Conservation (phyloP, 139 green algal genomes). For the Coelastrella sp. region DNA sequence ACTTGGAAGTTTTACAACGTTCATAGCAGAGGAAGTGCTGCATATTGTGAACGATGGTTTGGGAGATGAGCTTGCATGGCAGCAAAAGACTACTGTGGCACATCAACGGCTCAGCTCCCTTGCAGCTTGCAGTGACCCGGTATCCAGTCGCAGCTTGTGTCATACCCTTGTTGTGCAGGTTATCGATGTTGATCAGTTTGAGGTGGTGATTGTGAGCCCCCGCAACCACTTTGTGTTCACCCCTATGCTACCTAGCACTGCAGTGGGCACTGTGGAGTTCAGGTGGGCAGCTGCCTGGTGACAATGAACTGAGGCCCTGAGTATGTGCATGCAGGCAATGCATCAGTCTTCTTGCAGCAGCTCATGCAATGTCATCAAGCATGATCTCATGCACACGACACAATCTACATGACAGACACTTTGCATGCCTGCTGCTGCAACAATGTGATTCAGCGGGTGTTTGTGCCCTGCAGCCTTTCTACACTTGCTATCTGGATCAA, state of each 20-base stretch:
- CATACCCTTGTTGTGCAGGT: constrained; percentile 54
- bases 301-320: background rate
- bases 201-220: constrained; percentile 73
- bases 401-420: too few relatives aligned
- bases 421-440: too few relatives aligned
- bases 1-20: too few relatives aligned
- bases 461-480: too few relatives aligned
- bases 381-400: background rate
- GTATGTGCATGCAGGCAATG: background rate
- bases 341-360: background rate
- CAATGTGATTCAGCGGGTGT: too few relatives aligned
- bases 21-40: too few relatives aligned
- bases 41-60: too few relatives aligned
- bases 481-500: too few relatives aligned
- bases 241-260: constrained; percentile 80
- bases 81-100: too few relatives aligned
- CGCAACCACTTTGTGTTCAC: constrained; percentile 87
- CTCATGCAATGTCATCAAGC: background rate
- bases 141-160: background rate
- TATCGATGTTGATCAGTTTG: constrained; percentile 75
- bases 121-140: too few relatives aligned
- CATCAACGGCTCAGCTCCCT: too few relatives aligned
- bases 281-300: background rate
- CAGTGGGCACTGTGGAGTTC: constrained; percentile 67
- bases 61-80: too few relatives aligned